Conservation (phyloP, 1,284 basidiomycete genomes). For the Gomphus bonarii region DNA sequence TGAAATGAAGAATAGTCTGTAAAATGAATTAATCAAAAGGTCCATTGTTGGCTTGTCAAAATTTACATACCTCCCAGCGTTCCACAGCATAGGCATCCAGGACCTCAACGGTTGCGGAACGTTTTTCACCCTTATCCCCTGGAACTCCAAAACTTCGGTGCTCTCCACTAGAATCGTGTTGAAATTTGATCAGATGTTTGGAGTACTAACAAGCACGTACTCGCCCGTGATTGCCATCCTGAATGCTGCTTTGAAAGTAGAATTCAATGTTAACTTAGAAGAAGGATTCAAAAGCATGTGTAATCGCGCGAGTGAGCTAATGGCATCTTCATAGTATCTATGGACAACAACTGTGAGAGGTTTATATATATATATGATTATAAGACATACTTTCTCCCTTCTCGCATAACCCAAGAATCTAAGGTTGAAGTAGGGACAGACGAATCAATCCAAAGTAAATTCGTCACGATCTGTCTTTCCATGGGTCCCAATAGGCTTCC, state of each 20-base stretch:
- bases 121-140: constrained; percentile 43
- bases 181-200: neutral
- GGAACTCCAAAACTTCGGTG: constrained; percentile 88
- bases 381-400: constrained; percentile 53
- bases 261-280: constrained; percentile 58
- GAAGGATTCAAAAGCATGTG: constrained; percentile 64
- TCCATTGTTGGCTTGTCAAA: neutral
- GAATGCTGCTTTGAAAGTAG: constrained; percentile 72
- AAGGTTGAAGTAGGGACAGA: constrained; percentile 63
- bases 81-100: constrained; percentile 83
- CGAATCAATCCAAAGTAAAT: constrained; percentile 84
- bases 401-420: constrained; percentile 74
- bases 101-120: constrained; percentile 45
- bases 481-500: constrained; percentile 74
- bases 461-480: constrained; percentile 87
- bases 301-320: constrained; percentile 56
- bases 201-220: constrained; percentile 34
- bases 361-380: constrained; percentile 6
- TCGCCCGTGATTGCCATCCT: constrained; percentile 88
- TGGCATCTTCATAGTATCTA: constrained; percentile 65
- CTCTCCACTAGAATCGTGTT: constrained; percentile 50
- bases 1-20: constrained; percentile 95
- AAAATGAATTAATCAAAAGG: constrained; percentile 5
- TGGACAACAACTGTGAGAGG: neutral
- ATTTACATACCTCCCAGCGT: constrained; percentile 78